phyloP scores from a whole-genome alignment of 208 protist species.

The Sergeia podlipaevii region DNA sequence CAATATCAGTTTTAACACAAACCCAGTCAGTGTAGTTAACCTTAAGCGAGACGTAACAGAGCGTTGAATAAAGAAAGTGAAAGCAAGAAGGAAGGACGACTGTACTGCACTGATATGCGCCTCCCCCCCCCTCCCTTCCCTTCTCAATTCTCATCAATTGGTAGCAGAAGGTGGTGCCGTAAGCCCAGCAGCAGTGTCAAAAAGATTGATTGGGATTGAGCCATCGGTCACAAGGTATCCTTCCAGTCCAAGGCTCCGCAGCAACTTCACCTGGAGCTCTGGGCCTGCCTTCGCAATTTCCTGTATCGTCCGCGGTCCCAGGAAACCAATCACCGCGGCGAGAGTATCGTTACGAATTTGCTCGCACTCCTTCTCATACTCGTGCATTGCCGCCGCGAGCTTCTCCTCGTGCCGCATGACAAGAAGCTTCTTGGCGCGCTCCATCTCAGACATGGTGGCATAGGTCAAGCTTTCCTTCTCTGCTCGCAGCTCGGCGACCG shows the following conservation, averaged over 20 bases:
- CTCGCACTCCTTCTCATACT: slow-evolving; percentile 27
- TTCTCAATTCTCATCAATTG: slow-evolving; percentile 1
- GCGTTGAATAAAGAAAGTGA: no score
- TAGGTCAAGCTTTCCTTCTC: slow-evolving; percentile 60
- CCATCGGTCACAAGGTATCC: slow-evolving; percentile 93
- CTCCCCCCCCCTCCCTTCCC: not conserved
- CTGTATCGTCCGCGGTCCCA: slow-evolving; percentile 71
- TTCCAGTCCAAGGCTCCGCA: slow-evolving; percentile 74
- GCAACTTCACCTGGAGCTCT: slow-evolving; percentile 74
- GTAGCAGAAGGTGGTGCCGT: slow-evolving; percentile 15
- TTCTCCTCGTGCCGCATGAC: slow-evolving; percentile 38
- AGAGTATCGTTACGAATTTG: slow-evolving; percentile 48
- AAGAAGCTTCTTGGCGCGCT: slow-evolving; percentile 31
- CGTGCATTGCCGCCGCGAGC: slow-evolving; percentile 20
- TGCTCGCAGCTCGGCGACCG: slow-evolving; percentile 71
- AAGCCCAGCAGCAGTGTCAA: slow-evolving; percentile 79
- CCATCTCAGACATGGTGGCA: slow-evolving; percentile 40
- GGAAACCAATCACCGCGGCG: slow-evolving; percentile 36
- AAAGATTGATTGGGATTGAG: slow-evolving; percentile 89
- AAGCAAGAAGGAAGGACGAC: slow-evolving; percentile 7
- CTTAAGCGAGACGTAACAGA: no score
- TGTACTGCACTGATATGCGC: no score
- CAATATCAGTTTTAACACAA: no score
- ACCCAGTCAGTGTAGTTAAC: no score
- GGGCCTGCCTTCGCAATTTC: slow-evolving; percentile 82